A percentile compares a stretch with the other conserved stretches of the same genome.
These are phyloP conservation scores for Podila minutissima DNA, from an alignment of 192 early-diverging fungal species.

Conservation along the genomic window DNA sequence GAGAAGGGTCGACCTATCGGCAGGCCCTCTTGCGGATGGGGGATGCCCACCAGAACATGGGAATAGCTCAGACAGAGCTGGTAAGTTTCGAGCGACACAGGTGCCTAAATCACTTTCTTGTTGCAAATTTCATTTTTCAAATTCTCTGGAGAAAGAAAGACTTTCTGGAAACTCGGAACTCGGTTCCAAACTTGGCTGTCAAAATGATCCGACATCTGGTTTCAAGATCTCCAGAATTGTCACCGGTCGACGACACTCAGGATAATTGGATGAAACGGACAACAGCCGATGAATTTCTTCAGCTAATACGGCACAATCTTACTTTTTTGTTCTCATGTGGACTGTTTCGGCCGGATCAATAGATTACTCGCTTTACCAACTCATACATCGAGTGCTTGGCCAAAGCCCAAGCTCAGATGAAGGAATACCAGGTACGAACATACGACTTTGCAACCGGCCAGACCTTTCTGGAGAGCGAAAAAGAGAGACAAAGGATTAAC, in stretches of 20 bases:
- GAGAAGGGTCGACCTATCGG: constrained; percentile 12
- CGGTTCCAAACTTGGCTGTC: too few relatives aligned
- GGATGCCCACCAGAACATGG: constrained; percentile 24
- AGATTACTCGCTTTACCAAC: constrained; percentile 14
- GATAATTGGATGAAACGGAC: too few relatives aligned
- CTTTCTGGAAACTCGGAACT: too few relatives aligned
- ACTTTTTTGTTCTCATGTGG: background rate
- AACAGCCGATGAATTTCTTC: too few relatives aligned
- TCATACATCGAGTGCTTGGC: constrained; percentile 19
- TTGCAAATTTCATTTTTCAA: too few relatives aligned
- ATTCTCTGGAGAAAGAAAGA: too few relatives aligned
- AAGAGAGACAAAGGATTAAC: background rate
- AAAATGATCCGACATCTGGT: too few relatives aligned
- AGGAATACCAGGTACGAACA: constrained; percentile 18
- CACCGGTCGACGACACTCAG: too few relatives aligned
- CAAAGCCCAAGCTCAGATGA: constrained; percentile 23
- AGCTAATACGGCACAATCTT: background rate
- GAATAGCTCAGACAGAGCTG: constrained; percentile 15
- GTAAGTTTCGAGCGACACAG: background rate
- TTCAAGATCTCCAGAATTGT: too few relatives aligned
- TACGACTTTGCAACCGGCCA: background rate
- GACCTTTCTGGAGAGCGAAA: background rate
- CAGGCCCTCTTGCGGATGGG: constrained; percentile 18
- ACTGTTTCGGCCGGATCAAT: background rate
- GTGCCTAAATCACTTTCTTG: too few relatives aligned